phyloP scores from a whole-genome alignment of 2,329 filamentous ascomycete species.

The Aspergillus udagawae region DNA sequence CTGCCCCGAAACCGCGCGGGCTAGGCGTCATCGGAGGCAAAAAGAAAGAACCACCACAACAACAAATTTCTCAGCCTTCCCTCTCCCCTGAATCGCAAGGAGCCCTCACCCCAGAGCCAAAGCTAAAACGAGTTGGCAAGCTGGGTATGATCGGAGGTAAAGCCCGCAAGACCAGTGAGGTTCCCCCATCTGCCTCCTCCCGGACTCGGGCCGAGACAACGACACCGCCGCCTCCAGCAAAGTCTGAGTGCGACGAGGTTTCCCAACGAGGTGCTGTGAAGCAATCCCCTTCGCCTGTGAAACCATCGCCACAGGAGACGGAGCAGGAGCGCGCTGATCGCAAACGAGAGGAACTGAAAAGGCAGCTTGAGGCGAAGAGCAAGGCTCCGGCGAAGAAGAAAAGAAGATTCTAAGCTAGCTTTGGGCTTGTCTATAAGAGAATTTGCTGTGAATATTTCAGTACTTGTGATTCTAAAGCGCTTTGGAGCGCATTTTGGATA shows the following conservation, averaged over 20 bases:
- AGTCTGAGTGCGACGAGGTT: neutral
- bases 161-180: constrained; percentile 6
- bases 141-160: constrained; percentile 37
- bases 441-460: neutral
- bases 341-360: constrained; percentile 55
- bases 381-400: constrained; percentile 56
- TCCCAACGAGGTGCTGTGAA: neutral
- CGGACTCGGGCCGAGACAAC: neutral
- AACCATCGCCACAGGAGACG: constrained; percentile 25
- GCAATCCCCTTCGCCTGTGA: constrained; percentile 1
- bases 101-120: neutral
- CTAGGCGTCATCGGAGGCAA: constrained; percentile 32
- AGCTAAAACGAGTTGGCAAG: constrained; percentile 15
- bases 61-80: neutral
- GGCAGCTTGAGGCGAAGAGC: constrained; percentile 48
- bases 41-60: constrained; percentile 16
- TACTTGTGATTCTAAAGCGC: neutral
- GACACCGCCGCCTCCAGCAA: constrained; percentile 1
- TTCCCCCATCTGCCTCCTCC: constrained; percentile 2
- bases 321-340: constrained; percentile 52
- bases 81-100: neutral
- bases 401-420: constrained; percentile 46
- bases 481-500: neutral
- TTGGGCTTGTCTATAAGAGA: neutral
- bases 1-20: constrained; percentile 13